Conservation (phyloP, 257 asterid species). For the Ophiorrhiza pumila region DNA sequence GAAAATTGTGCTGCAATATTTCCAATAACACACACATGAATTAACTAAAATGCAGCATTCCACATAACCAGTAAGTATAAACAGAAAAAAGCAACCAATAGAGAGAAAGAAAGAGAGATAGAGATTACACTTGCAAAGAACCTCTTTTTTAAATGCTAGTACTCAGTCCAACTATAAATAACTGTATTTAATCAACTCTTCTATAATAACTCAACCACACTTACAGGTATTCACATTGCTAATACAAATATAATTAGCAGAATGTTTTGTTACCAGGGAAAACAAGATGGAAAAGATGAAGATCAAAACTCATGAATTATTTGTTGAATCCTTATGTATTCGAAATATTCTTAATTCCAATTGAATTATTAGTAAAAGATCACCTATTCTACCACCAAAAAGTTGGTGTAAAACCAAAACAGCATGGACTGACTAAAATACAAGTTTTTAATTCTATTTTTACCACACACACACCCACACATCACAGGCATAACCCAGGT, state of each 20-base stretch:
- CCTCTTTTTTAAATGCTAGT: too few relatives aligned
- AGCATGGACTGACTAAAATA: neutral
- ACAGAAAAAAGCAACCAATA: neutral
- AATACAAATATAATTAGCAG: neutral
- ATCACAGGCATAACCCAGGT: too few relatives aligned
- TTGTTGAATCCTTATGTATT: neutral
- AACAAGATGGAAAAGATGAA: neutral
- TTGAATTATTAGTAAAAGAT: neutral
- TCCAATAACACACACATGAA: neutral
- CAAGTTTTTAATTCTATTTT: too few relatives aligned
- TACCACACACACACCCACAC: too few relatives aligned
- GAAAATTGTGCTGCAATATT: slow-evolving; percentile 67
- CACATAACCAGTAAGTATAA: neutral
- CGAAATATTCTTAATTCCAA: neutral
- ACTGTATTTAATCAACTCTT: neutral
- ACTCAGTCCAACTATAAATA: neutral
- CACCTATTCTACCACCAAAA: slow-evolving; percentile 2
- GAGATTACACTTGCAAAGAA: neutral
- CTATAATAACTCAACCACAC: neutral
- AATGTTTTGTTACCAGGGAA: neutral
- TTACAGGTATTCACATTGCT: neutral
- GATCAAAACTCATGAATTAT: neutral
- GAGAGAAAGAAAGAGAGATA: neutral
- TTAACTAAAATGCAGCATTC: neutral
- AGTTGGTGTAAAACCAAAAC: neutral